Base-by-base conservation (phyloP, 73 alveolate species). In the Paramecium sexaurelia region DNA sequence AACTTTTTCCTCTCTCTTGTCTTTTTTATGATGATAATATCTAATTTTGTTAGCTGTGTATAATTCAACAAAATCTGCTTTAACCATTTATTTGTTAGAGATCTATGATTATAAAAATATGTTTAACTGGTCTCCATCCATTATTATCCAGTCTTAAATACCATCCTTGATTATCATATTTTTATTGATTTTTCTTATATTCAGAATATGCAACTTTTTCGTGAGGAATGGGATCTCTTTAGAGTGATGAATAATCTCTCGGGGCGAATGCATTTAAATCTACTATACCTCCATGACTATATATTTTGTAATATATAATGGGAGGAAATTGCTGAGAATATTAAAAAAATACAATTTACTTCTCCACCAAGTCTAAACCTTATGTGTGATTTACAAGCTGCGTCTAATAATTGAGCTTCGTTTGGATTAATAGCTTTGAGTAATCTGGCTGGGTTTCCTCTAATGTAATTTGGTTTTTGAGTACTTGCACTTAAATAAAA, bases 191-290 rank as follows among this genome's bases (percentile, higher is more conserved):
- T 68, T 95, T 93, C 32, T 55, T 91, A 73, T 91, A 93, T 35
- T 93, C 95, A 51, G 75, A 71, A 55, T 82, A 91, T 22, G 47
- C 57, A 27, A 91, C 69, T 82, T 91, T 75, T 15, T 61, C 55
- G 10, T 36, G 55, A 15, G 66, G 75, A 68, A 11, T n/a, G 11
- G 68, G 82, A 41, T 82, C 94, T 88, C 94, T 88, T 68, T 94
- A 91, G 7, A 95, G 75, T 15, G 67, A 71, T 45, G 92, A 88
- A 84, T 96, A 96, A 69, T 96, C 99, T 41, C 99, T 73, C 2
- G 99, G 99, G 2, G 99, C 99, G 85, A 96, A 97, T 7, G 98
- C 93, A 29, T 96, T 96, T 9, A 97, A 85, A 92, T 97, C 99
- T 35, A 91, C 94, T 13, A 95, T 33, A 9, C 97, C 93, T 9